phyloP scores from a whole-genome alignment of 768 basidiomycete genomes.

The Phaeotremella skinneri region DNA sequence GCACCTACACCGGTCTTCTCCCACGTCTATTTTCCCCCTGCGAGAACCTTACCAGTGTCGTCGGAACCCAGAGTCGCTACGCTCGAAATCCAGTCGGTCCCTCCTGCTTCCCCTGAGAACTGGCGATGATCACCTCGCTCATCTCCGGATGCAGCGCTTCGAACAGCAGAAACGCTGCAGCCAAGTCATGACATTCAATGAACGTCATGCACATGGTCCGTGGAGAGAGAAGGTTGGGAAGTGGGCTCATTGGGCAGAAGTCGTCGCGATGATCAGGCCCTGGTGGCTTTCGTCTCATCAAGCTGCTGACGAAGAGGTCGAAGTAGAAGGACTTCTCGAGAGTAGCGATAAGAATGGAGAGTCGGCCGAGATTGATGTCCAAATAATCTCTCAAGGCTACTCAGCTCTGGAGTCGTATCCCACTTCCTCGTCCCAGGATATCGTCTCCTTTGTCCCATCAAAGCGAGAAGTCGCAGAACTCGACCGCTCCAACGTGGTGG shows the following conservation, averaged over 20 bases:
- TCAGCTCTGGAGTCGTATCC: not conserved
- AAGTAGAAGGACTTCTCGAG: constrained; percentile 11
- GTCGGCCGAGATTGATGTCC: constrained; percentile 7
- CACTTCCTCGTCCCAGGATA: constrained; percentile 2
- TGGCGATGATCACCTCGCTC: constrained; percentile 11
- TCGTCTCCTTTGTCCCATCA: not conserved
- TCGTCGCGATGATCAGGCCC: constrained; percentile 5
- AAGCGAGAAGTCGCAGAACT: constrained; percentile 4
- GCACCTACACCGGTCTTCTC: constrained; percentile 21
- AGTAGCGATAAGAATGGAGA: not conserved
- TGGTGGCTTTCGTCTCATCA: constrained; percentile 15
- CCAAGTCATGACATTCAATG: constrained; percentile 3
- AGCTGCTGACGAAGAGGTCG: constrained; percentile 13
- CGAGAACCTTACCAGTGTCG: not conserved
- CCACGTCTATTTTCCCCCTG: constrained; percentile 11
- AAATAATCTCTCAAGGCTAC: not conserved
- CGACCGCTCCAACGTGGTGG: not conserved
- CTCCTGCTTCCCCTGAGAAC: not conserved
- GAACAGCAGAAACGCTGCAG: constrained; percentile 2
- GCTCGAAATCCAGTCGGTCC: constrained; percentile 4
- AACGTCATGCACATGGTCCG: not conserved
- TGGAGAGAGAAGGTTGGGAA: constrained; percentile 18
- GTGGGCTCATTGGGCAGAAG: constrained; percentile 15
- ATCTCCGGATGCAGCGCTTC: constrained; percentile 2
- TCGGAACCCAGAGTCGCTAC: constrained; percentile 3